Percentiles rank a stretch among this genome's conserved stretches.
phyloP scores from a whole-genome alignment of 768 basidiomycete genomes.

The Thelephora aurantiotincta region DNA sequence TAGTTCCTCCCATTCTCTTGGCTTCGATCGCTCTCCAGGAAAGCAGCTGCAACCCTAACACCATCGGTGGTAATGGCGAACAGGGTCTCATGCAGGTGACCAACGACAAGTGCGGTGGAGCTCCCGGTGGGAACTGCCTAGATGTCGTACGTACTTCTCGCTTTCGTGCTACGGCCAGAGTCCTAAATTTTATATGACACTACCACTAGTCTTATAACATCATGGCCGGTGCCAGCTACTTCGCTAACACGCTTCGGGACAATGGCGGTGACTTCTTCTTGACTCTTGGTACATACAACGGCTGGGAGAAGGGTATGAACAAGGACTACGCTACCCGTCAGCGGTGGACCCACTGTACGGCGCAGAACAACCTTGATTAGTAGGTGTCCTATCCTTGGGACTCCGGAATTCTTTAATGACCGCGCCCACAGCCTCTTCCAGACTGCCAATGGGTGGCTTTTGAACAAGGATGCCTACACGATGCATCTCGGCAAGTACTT shows the following conservation, averaged over 20 bases:
- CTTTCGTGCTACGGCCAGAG: background rate
- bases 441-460: conserved; percentile 60
- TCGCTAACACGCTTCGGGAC: conserved; percentile 31
- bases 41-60: conserved; percentile 50
- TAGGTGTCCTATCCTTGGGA: conserved; percentile 20
- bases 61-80: conserved; percentile 65
- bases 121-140: conserved; percentile 28
- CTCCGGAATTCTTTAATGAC: background rate
- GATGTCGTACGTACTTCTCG: conserved; percentile 19
- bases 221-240: conserved; percentile 45
- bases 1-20: conserved; percentile 62
- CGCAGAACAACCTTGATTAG: conserved; percentile 86
- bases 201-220: conserved; percentile 54
- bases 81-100: conserved; percentile 84
- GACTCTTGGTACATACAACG: conserved; percentile 65
- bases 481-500: conserved; percentile 44
- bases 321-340: conserved; percentile 46
- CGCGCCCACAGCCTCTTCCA: conserved; percentile 41
- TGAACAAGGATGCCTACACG: conserved; percentile 39
- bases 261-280: conserved; percentile 39
- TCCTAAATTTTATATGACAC: background rate
- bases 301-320: conserved; percentile 50
- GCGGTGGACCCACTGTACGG: conserved; percentile 38
- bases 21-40: conserved; percentile 90
- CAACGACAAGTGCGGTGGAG: conserved; percentile 55